These are phyloP conservation scores for Syncephalis plumigaleata DNA, from an alignment of 371 early-diverging fungal genomes.

Conservation along the genomic window DNA sequence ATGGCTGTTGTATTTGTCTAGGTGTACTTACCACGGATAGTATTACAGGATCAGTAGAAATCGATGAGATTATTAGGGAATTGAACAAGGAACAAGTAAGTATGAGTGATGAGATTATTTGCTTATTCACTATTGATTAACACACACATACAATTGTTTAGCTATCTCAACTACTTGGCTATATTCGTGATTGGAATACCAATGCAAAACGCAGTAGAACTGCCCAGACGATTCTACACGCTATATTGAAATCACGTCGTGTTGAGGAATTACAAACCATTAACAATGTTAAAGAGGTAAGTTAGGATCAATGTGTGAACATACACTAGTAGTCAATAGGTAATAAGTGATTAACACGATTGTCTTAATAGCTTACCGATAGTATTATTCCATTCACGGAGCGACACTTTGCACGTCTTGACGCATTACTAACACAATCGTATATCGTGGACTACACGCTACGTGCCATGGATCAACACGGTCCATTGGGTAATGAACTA, in stretches of 20 bases:
- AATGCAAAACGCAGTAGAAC: slow-evolving; percentile 56
- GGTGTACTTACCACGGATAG: slow-evolving; percentile 8
- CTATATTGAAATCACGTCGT: slow-evolving; percentile 43
- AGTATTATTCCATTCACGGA: slow-evolving; percentile 81
- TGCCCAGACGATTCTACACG: slow-evolving; percentile 69
- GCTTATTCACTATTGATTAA: not conserved
- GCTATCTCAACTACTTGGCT: slow-evolving; percentile 58
- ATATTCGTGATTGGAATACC: slow-evolving; percentile 91
- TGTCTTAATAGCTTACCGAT: slow-evolving; percentile 29
- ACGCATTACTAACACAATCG: slow-evolving; percentile 66
- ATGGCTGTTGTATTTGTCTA: no score
- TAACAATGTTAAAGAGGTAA: slow-evolving; percentile 58
- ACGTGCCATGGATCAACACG: slow-evolving; percentile 37
- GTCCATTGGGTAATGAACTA: slow-evolving; percentile 6
- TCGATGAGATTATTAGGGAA: slow-evolving; percentile 43
- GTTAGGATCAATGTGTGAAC: not conserved
- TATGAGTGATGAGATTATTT: no score
- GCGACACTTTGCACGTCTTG: slow-evolving; percentile 72
- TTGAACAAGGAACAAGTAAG: slow-evolving; percentile 23
- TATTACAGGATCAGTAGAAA: slow-evolving; percentile 36
- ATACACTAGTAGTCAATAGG: not conserved
- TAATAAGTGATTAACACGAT: slow-evolving; percentile 1
- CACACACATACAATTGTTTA: slow-evolving; percentile 13
- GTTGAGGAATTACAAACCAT: slow-evolving; percentile 48
- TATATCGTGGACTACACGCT: slow-evolving; percentile 78